Evolutionary conservation across 768 basidiomycete genomes (phyloP), one percentile per base, ranked within the genome.

Genomic region (Chalciporus sphaerocephalus): DNA sequence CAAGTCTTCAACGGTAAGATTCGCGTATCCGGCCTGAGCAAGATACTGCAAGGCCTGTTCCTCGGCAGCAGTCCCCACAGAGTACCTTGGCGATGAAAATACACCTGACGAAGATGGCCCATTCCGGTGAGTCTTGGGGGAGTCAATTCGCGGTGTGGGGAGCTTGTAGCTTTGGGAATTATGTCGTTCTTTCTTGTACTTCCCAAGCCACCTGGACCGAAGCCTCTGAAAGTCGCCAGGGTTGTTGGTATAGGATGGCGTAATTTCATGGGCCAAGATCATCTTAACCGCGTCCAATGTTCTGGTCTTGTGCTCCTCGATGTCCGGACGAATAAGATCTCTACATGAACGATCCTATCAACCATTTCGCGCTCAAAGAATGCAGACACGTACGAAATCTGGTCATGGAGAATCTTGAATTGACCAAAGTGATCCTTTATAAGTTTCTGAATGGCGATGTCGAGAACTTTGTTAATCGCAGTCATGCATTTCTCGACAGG

Each of bases 241-340:
- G 32, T 68, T 70, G 44, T 64, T 67, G 5, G 74, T 78, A 44
- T 66, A 76, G 7, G 59, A 48, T 0, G 74, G 74, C 6, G 50
- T 25, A 2, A 27, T 48, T 57, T 81, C 80, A 4, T 76, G 50
- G 4, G 50, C 43, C 7, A 75, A 52, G 3, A 70, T 55, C 35
- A 69, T 63, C 16, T 51, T 54, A 12, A 80, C 43, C 18, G 62
- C 48, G 3, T 27, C 7, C 0, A 47, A 50, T 3, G 69, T 57
- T 5, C 42, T 52, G 1, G 28, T 47, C 30, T 63, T 64, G 43
- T 57, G 54, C 20, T 51, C 43, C n/a, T 65, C 58, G 12, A 72
- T 47, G 38, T 69, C 65, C 0, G 46, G 48, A 1, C 34, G 46
- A 18, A 69, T 56, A 10, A 65, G 35, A 2, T 41, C 46, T 20